Conservation (phyloP, 148 eudicot genomes). For the Cornus kousa region DNA sequence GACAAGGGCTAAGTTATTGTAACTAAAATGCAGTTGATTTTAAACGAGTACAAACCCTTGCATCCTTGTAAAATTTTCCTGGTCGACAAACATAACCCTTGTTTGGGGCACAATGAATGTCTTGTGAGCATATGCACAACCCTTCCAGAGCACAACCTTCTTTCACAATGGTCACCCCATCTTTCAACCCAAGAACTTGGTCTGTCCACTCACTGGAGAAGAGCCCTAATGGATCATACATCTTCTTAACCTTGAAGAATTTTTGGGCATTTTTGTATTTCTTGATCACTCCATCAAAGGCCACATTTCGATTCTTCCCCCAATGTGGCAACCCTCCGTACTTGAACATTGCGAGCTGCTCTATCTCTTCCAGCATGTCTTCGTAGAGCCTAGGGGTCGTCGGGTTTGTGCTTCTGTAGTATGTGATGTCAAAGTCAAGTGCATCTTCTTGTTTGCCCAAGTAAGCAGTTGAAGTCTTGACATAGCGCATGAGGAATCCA, state of each 20-base stretch:
- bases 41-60: constrained; percentile 55
- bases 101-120: constrained; percentile 69
- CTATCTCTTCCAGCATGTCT: constrained; percentile 72
- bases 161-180: constrained; percentile 29
- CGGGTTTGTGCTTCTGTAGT: constrained; percentile 70
- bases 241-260: constrained; percentile 53
- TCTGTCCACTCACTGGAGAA: constrained; percentile 84
- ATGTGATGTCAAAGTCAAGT: constrained; percentile 78
- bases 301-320: constrained; percentile 88
- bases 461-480: constrained; percentile 68
- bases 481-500: constrained; percentile 79
- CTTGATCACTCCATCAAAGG: constrained; percentile 51
- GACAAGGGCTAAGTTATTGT: too few relatives aligned
- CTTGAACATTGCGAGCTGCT: constrained; percentile 75
- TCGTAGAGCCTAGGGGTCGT: constrained; percentile 49
- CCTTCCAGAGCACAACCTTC: constrained; percentile 89
- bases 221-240: constrained; percentile 66
- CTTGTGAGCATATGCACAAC: constrained; percentile 64
- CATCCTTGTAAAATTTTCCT: constrained; percentile 58
- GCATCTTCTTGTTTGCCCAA: constrained; percentile 72
- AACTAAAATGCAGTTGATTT: background rate
- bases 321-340: constrained; percentile 80
- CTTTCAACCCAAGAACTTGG: constrained; percentile 55
- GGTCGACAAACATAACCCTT: constrained; percentile 64
- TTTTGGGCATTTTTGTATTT: constrained; percentile 43